Evolutionary conservation across 306 rosid species (phyloP), one percentile per base, ranked within the genome.

Genomic region (Gastrolobium bilobum): DNA sequence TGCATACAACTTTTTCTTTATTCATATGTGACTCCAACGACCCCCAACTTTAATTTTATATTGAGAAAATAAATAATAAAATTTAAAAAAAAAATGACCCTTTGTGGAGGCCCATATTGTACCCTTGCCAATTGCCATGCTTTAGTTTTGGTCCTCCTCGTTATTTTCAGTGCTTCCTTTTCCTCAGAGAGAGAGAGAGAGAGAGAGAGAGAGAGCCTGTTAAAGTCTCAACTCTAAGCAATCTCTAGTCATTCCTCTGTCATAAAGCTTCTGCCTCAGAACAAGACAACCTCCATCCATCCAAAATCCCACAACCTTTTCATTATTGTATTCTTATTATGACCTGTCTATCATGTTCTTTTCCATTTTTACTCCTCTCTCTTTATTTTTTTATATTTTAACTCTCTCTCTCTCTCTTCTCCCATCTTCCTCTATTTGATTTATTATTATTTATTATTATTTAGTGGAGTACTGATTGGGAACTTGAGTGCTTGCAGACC

Each of bases 311-410:
- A 73, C 64, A 79, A 79, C 57, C 78, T 87, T 88, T 83, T 73
- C 81, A 83, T 68, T 87, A 71, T 85, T 81, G 60, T 57, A 87
- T 85, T 82, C 63, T 64, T 63, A 67, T 58, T 26, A 75, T 89
- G 81, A 83, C 88, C 88, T 85, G 91, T 85, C 91, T 78, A 31
- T 82, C 91, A 84, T 76, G 79, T 88, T 82, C 80, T 57, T 75
- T 86, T 50, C 85, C 77, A 20, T 20, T 20, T 20, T 4, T 39
- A 63, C 40, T 35, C 4, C 1, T 15, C 42, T 76, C 14, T 20
- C 8, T 48, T 20, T 10, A 60, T 47, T 15, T 61, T 50, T 74
- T 26, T 54, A 65, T 65, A 57, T 60, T 43, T 52, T 33, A 43
- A 60, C 53, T 7, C 15, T 3, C 54, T 81, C 50, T 42, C 54